phyloP scores from a whole-genome alignment of 1,284 basidiomycete genomes.

The Kwoniella shivajii region DNA sequence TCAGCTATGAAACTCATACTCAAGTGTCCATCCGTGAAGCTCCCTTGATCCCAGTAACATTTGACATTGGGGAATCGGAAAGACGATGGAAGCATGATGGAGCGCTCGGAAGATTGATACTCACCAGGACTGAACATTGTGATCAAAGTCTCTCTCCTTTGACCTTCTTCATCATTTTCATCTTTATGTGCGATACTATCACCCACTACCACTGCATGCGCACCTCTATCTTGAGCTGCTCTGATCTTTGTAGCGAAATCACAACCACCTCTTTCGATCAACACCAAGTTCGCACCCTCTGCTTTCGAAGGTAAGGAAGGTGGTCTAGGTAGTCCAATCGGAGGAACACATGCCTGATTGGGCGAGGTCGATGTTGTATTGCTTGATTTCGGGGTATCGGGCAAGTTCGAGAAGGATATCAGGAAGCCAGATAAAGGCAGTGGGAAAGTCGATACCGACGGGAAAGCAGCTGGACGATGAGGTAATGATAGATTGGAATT shows the following conservation, averaged over 20 bases:
- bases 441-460: conserved; percentile 26
- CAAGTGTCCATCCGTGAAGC: neutral
- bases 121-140: conserved; percentile 82
- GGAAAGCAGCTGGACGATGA: conserved; percentile 53
- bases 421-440: conserved; percentile 44
- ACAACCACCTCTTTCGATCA: conserved; percentile 81
- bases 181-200: conserved; percentile 56
- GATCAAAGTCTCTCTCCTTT: conserved; percentile 73
- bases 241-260: conserved; percentile 84
- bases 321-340: conserved; percentile 14
- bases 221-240: conserved; percentile 79
- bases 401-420: conserved; percentile 31
- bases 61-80: too few relatives aligned
- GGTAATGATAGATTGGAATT: conserved; percentile 45
- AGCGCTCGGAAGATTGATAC: conserved; percentile 11
- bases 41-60: neutral
- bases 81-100: too few relatives aligned
- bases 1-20: neutral
- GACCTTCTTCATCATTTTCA: conserved; percentile 61
- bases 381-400: neutral
- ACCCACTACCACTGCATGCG: conserved; percentile 83
- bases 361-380: neutral
- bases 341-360: neutral
- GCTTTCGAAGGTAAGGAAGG: conserved; percentile 11
- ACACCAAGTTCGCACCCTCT: conserved; percentile 62